These are phyloP conservation scores for Arthrobotrys conoides DNA, from an alignment of 2,329 filamentous ascomycete species.

Conservation along the genomic window DNA sequence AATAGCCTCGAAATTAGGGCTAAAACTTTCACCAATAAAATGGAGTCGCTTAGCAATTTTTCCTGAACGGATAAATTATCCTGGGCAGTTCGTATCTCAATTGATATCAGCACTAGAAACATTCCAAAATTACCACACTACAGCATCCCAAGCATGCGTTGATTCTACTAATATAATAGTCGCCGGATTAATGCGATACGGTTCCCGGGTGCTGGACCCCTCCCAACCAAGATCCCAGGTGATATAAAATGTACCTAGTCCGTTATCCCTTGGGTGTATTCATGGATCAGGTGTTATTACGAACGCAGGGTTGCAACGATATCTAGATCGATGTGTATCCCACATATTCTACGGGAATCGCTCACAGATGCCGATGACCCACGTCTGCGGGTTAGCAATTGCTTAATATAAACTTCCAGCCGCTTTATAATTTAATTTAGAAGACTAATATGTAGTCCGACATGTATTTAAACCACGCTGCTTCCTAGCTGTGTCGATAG, in stretches of 20 bases:
- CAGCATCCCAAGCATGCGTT: background rate
- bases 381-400: background rate
- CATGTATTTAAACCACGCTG: slow-evolving; percentile 5
- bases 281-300: background rate
- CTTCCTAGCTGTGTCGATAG: background rate
- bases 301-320: background rate
- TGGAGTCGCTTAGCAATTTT: slow-evolving; percentile 5
- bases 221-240: slow-evolving; percentile 6
- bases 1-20: slow-evolving; percentile 40
- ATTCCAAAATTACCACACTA: slow-evolving; percentile 20
- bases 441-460: background rate
- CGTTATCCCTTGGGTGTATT: background rate
- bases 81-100: background rate
- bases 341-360: slow-evolving; percentile 16
- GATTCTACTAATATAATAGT: background rate
- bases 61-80: slow-evolving; percentile 40
- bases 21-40: slow-evolving; percentile 25
- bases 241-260: slow-evolving; percentile 14
- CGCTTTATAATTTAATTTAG: background rate
- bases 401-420: background rate
- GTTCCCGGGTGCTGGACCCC: background rate
- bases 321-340: slow-evolving; percentile 1
- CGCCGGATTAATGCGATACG: slow-evolving; percentile 12
- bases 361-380: slow-evolving; percentile 6
- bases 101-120: too few relatives aligned